These are phyloP conservation scores for Kazachstania viticola DNA, from an alignment of 805 yeast species.

Conservation along the genomic window DNA sequence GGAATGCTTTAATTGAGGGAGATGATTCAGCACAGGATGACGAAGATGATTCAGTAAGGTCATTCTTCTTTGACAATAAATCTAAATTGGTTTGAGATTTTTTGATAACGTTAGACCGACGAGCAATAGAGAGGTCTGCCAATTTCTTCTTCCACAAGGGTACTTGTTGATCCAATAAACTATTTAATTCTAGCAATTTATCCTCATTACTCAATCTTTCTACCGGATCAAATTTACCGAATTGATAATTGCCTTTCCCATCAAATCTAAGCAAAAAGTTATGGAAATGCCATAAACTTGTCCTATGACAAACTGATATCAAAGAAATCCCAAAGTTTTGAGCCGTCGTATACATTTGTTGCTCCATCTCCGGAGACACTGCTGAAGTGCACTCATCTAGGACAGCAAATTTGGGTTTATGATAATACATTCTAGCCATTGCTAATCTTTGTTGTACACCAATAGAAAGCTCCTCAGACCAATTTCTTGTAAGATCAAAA, in stretches of 20 bases:
- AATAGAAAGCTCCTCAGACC: conserved; percentile 80
- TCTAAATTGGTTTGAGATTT: conserved; percentile 23
- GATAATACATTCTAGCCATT: conserved; percentile 85
- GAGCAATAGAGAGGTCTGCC: conserved; percentile 46
- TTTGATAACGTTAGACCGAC: conserved; percentile 25
- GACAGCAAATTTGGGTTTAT: conserved; percentile 86
- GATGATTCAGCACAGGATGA: no score
- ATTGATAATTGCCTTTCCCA: conserved; percentile 64
- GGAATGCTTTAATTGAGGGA: no score
- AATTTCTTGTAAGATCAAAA: conserved; percentile 58
- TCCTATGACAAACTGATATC: conserved; percentile 83
- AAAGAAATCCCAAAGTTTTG: conserved; percentile 69
- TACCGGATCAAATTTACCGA: conserved; percentile 56
- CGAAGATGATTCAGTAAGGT: neutral
- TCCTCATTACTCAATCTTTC: conserved; percentile 65
- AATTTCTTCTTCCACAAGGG: conserved; percentile 58
- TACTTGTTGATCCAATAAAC: conserved; percentile 52
- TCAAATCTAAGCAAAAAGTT: conserved; percentile 71
- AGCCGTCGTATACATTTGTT: conserved; percentile 77
- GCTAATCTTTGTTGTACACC: conserved; percentile 93
- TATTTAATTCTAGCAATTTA: conserved; percentile 61
- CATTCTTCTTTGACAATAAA: conserved; percentile 1
- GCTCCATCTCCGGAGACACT: conserved; percentile 83
- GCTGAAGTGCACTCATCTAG: conserved; percentile 94
- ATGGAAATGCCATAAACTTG: conserved; percentile 89